phyloP scores from a whole-genome alignment of 148 eudicot genomes.

The Drosera capensis region DNA sequence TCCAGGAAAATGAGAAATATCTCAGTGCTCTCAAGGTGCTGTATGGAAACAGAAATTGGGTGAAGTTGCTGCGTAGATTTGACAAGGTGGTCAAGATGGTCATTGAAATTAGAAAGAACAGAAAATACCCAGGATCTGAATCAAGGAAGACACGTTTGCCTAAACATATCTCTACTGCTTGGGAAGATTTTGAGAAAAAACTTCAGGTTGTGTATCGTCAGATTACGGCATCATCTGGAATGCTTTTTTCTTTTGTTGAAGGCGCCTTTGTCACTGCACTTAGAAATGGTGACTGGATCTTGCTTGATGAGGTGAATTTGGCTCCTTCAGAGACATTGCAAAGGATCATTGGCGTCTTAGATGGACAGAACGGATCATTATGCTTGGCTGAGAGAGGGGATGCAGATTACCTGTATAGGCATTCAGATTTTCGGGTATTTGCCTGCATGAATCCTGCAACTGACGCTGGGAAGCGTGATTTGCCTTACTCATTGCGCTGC shows the following conservation, averaged over 20 bases:
- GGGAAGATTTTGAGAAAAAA: constrained; percentile 50
- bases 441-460: constrained; percentile 99
- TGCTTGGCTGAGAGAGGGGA: constrained; percentile 97
- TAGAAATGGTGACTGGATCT: constrained; percentile 85
- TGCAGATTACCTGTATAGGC: constrained; percentile 44
- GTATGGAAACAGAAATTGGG: constrained; percentile 49
- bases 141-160: constrained; percentile 48
- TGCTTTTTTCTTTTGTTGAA: constrained; percentile 93
- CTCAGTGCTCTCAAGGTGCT: constrained; percentile 28
- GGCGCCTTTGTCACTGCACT: constrained; percentile 90
- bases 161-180: constrained; percentile 25
- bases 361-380: constrained; percentile 76
- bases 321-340: constrained; percentile 96
- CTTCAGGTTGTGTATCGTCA: constrained; percentile 49
- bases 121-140: no score
- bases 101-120: constrained; percentile 18
- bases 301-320: constrained; percentile 94
- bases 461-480: constrained; percentile 96
- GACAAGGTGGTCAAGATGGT: constrained; percentile 29
- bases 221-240: constrained; percentile 55
- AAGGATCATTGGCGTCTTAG: constrained; percentile 87
- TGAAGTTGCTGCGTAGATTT: constrained; percentile 33
- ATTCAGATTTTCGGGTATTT: constrained; percentile 74
- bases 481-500: constrained; percentile 59
- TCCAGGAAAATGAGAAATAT: constrained; percentile 37